These are phyloP conservation scores for Elymus sibiricus DNA, from an alignment of 176 grass and related monocot genomes.

Conservation along the genomic window DNA sequence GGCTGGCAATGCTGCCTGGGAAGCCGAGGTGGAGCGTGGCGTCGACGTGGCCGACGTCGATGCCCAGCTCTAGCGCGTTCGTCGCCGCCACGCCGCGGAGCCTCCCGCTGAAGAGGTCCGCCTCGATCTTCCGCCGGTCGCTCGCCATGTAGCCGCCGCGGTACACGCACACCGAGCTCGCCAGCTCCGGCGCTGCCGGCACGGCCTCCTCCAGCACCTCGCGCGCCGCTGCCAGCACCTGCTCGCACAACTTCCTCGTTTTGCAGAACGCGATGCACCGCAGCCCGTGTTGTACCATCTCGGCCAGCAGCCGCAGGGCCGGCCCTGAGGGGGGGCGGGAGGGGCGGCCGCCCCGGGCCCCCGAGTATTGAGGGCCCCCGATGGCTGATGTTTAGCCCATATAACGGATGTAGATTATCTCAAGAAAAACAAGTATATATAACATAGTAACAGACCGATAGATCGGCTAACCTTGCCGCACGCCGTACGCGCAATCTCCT, in stretches of 20 bases:
- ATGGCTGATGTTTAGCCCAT: too few relatives aligned
- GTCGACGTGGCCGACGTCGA: conserved; percentile 73
- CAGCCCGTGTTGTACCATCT: conserved; percentile 83
- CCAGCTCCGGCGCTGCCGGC: conserved; percentile 9
- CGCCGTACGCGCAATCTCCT: too few relatives aligned
- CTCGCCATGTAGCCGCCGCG: conserved; percentile 63
- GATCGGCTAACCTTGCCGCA: too few relatives aligned
- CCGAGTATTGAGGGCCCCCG: too few relatives aligned
- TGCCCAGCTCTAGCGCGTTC: conserved; percentile 71
- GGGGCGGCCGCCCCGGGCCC: too few relatives aligned
- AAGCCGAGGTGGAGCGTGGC: conserved; percentile 78
- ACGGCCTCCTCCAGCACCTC: conserved; percentile 31
- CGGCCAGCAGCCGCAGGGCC: conserved; percentile 58
- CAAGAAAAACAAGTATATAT: too few relatives aligned
- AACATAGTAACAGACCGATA: too few relatives aligned
- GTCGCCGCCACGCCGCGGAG: conserved; percentile 67
- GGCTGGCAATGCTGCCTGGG: conserved; percentile 62
- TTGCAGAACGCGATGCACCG: conserved; percentile 85
- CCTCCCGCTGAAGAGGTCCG: conserved; percentile 51
- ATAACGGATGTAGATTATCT: too few relatives aligned
- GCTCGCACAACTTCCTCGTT: conserved; percentile 64
- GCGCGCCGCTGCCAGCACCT: conserved; percentile 19
- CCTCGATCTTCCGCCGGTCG: conserved; percentile 68
- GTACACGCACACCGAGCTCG: conserved; percentile 53
- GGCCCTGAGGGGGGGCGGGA: too few relatives aligned